Conservation (phyloP, 2,329 filamentous ascomycete genomes). For the Ophiobolus disseminans region DNA sequence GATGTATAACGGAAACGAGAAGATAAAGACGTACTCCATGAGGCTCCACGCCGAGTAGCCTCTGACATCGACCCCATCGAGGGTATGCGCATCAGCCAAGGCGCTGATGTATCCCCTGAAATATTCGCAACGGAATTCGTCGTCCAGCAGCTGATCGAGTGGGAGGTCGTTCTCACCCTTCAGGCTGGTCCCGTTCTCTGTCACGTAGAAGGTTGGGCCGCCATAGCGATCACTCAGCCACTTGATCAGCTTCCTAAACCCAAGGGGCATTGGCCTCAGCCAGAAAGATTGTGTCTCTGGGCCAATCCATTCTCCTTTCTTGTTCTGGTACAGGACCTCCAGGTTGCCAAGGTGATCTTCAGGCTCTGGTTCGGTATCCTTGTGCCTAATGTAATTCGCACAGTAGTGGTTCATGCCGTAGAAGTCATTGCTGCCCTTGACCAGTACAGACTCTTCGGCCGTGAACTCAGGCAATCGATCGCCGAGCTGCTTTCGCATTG, state of each 20-base stretch:
- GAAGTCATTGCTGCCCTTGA: constrained; percentile 88
- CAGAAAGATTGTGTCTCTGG: constrained; percentile 83
- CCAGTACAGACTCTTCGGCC: constrained; percentile 72
- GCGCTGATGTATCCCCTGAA: constrained; percentile 79
- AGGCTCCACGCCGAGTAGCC: constrained; percentile 89
- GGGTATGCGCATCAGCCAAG: constrained; percentile 72
- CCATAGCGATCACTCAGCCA: constrained; percentile 73
- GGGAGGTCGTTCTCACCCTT: constrained; percentile 82
- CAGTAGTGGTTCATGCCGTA: constrained; percentile 97
- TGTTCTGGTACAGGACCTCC: constrained; percentile 73
- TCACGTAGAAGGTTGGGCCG: constrained; percentile 81
- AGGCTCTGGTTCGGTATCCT: constrained; percentile 64
- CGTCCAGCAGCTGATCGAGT: constrained; percentile 73
- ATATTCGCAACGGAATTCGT: constrained; percentile 82
- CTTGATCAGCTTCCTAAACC: constrained; percentile 73
- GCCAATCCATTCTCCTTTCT: constrained; percentile 76
- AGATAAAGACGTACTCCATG: constrained; percentile 68
- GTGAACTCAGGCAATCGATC: constrained; percentile 78
- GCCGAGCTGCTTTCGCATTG: constrained; percentile 82
- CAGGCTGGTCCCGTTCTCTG: constrained; percentile 85
- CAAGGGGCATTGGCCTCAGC: constrained; percentile 76
- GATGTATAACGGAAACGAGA: constrained; percentile 17
- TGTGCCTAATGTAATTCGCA: constrained; percentile 83
- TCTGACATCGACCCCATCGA: constrained; percentile 78
- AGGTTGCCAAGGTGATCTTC: constrained; percentile 79